Percentiles rank a stretch among this genome's conserved stretches.
Conservation (phyloP, 768 basidiomycete species). For the Clitopilus hobsonii region DNA sequence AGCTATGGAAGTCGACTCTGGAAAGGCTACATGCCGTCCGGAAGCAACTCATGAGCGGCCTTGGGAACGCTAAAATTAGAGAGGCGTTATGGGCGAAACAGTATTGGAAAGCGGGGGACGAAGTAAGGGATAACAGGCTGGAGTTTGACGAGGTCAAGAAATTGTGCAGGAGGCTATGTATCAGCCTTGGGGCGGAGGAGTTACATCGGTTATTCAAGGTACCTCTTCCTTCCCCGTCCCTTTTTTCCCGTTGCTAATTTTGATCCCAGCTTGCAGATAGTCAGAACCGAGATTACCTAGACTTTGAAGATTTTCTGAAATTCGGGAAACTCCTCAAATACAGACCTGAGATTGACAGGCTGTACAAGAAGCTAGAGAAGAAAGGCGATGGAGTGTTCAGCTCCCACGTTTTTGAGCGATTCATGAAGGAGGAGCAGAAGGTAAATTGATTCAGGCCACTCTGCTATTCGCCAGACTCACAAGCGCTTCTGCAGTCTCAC, state of each 20-base stretch:
- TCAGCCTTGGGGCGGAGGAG: conserved; percentile 57
- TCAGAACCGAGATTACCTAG: conserved; percentile 52
- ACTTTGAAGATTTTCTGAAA: conserved; percentile 76
- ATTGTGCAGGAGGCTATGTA: conserved; percentile 68
- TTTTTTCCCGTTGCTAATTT: neutral
- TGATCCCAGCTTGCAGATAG: conserved; percentile 62
- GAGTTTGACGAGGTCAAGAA: conserved; percentile 73
- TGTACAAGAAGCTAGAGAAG: conserved; percentile 46
- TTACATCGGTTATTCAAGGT: conserved; percentile 60
- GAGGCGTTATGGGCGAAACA: conserved; percentile 80
- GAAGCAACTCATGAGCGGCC: conserved; percentile 69
- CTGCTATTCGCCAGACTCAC: neutral
- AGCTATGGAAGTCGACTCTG: conserved; percentile 62
- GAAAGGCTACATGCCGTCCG: conserved; percentile 64
- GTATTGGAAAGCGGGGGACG: conserved; percentile 76
- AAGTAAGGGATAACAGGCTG: conserved; percentile 54
- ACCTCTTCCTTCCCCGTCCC: conserved; percentile 5
- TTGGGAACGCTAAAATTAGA: conserved; percentile 64
- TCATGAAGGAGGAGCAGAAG: conserved; percentile 45
- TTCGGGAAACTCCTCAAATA: conserved; percentile 85
- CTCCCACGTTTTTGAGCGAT: conserved; percentile 36
- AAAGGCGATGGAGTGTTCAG: conserved; percentile 30
- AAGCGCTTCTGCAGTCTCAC: conserved; percentile 25
- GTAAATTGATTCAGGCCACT: conserved; percentile 20
- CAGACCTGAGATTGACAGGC: conserved; percentile 71